These are phyloP conservation scores for Neurospora sp. DNA, from an alignment of 495 filamentous ascomycete species.

Conservation along the genomic window DNA sequence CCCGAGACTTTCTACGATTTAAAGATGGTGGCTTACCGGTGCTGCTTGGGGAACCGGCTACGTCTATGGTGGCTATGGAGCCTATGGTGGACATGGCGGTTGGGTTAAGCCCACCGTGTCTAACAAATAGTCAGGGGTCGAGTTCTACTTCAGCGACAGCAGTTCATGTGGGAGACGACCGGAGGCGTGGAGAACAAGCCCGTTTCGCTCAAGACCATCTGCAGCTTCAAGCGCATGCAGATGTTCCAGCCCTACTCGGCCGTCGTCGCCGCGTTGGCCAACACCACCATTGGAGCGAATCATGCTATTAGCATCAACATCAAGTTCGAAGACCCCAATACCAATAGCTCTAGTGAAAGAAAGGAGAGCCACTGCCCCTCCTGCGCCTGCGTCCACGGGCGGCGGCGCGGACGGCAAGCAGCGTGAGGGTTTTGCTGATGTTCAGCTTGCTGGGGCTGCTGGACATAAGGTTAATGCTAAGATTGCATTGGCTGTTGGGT, in stretches of 20 bases:
- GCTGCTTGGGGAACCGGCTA: too few relatives aligned
- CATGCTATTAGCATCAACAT: too few relatives aligned
- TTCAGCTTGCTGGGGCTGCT: background rate
- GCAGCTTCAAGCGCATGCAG: constrained; percentile 86
- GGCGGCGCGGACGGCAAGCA: background rate
- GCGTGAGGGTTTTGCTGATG: background rate
- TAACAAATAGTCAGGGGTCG: constrained; percentile 50
- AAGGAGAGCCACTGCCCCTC: too few relatives aligned
- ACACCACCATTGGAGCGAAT: too few relatives aligned
- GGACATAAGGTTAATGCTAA: background rate
- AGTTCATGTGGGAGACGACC: constrained; percentile 71
- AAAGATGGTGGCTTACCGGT: too few relatives aligned
- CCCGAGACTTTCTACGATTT: too few relatives aligned
- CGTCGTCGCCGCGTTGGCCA: constrained; percentile 63
- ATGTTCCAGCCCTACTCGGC: constrained; percentile 77
- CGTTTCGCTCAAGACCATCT: constrained; percentile 62
- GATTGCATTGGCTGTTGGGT: background rate
- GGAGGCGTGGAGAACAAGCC: constrained; percentile 70
- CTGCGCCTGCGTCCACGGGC: background rate
- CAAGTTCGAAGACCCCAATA: too few relatives aligned
- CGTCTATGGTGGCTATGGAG: too few relatives aligned
- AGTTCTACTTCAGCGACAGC: constrained; percentile 94
- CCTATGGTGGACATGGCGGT: too few relatives aligned
- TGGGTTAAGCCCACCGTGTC: too few relatives aligned
- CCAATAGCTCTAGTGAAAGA: too few relatives aligned